Base-by-base conservation (phyloP, 2,329 filamentous ascomycete species). In the Drechslerella dactyloides region DNA sequence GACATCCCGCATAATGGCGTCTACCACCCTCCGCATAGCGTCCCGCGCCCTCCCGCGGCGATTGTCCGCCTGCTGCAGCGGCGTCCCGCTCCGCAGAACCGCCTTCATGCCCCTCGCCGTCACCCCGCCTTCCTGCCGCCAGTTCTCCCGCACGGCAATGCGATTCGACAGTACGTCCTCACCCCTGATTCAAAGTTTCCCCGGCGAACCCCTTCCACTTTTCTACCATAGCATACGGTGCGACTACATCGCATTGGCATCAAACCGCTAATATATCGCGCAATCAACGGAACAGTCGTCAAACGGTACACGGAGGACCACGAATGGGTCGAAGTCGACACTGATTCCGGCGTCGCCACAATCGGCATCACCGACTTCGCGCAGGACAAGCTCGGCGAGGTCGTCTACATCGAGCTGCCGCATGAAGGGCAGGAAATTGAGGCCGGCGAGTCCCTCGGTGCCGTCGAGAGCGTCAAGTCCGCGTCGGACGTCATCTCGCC, bases 401-500 rank as follows among this genome's bases (percentile, higher is more conserved):
- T 97, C 69, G 93, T 99, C 79, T 99, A 90, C 83, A 92, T 97
- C 78, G 94, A 99, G 84, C 89, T 99, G 30, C 94, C 94, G 64
- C 84, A 88, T 75, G 79, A 84, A 63, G 89, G 87, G 75, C 83
- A 87, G 76, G 85, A 89, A 77, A 85, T 96, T 73, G 81, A 82
- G 68, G 85, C 87, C 65, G 92, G 92, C 77, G 93, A 97, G 79
- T 85, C 89, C 75, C 90, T 97, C 76, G 94, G 94, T 76, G 92
- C 93, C 72, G 93, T 99, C 77, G 94, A 99, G 84, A 97, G 92
- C 1, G 94, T 99, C 81, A 99, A 99, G 85, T 94, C 90, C 74
- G 94, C 94, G n/a, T 93, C 91, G 74, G 94, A 99, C 80, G 96
- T 99, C 83, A 89, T 96, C 82, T 88, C 91, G 13, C 94, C 94